phyloP scores from a whole-genome alignment of 345 rosid genomes.

The Hevea brasiliensis region DNA sequence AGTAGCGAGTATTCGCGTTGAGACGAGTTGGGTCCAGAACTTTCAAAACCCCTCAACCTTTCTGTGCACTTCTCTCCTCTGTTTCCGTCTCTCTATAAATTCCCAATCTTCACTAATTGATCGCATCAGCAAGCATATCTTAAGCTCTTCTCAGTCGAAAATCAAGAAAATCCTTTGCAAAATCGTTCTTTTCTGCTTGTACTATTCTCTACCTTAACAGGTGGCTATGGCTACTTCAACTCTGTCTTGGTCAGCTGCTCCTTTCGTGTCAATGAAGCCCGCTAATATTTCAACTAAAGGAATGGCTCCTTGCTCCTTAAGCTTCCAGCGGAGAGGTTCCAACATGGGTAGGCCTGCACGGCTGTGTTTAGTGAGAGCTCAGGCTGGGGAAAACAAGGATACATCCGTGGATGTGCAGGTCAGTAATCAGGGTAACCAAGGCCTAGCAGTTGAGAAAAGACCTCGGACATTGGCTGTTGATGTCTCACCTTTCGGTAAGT shows the following conservation, averaged over 20 bases:
- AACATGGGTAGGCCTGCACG: slow-evolving; percentile 1
- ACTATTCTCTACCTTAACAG: too few relatives aligned
- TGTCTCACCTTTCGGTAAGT: slow-evolving; percentile 69
- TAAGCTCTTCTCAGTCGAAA: too few relatives aligned
- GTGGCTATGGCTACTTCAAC: slow-evolving; percentile 39
- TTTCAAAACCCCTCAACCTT: slow-evolving; percentile 7
- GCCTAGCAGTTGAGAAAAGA: slow-evolving; percentile 42
- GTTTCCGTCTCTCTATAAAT: slow-evolving; percentile 18
- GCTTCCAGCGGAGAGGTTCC: background rate
- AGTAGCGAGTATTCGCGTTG: background rate
- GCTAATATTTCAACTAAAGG: slow-evolving; percentile 7
- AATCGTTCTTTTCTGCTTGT: background rate
- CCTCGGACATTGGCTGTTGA: slow-evolving; percentile 49
- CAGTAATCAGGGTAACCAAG: slow-evolving; percentile 36
- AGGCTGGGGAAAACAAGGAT: slow-evolving; percentile 41
- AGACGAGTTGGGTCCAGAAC: slow-evolving; percentile 14
- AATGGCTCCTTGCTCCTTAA: background rate
- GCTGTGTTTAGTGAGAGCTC: slow-evolving; percentile 34
- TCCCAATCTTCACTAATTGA: background rate
- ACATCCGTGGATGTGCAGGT: slow-evolving; percentile 54
- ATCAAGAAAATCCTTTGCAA: background rate
- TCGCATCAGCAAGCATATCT: background rate
- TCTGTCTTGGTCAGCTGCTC: slow-evolving; percentile 32
- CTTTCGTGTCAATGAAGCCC: slow-evolving; percentile 14
- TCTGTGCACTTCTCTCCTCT: slow-evolving; percentile 33